These are phyloP conservation scores for Talaromyces sp. DNA, from an alignment of 2,329 filamentous ascomycete species.

Conservation along the genomic window DNA sequence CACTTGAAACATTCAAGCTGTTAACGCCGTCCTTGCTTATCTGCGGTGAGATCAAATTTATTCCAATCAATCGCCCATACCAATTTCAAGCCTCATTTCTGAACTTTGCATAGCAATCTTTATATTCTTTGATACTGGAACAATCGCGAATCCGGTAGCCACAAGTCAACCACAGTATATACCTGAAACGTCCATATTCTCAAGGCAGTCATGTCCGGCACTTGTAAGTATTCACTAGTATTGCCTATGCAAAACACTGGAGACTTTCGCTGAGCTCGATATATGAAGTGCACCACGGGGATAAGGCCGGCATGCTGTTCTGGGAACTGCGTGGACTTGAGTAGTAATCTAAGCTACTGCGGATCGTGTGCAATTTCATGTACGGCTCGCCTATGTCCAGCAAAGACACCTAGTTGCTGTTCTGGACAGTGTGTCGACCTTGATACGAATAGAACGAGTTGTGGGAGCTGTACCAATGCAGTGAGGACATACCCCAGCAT, in stretches of 20 bases:
- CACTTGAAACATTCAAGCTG: neutral
- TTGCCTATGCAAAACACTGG: neutral
- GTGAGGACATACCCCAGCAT: conserved; percentile 1
- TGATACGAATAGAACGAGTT: conserved; percentile 1
- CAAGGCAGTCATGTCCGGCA: neutral
- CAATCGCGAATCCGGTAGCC: neutral
- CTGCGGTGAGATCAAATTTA: neutral
- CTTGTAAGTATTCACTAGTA: neutral
- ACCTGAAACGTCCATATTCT: neutral
- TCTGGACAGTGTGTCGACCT: conserved; percentile 11
- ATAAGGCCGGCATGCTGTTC: conserved; percentile 3
- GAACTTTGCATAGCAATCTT: neutral
- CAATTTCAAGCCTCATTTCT: too few relatives aligned
- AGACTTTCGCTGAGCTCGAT: neutral
- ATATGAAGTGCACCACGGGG: conserved; percentile 1
- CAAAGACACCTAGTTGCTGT: conserved; percentile 3
- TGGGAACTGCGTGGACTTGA: conserved; percentile 6
- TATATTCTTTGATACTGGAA: neutral
- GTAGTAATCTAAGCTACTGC: conserved; percentile 2
- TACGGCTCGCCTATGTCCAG: conserved; percentile 6
- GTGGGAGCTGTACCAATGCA: conserved; percentile 3
- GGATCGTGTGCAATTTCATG: conserved; percentile 8
- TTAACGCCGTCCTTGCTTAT: conserved; percentile 1
- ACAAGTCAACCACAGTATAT: neutral
- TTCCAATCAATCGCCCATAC: too few relatives aligned